A percentile compares a stretch with the other conserved stretches of the same genome.
Evolutionary conservation across 345 rosid species (phyloP).

Genomic region (Diplotaxis tenuifolia): DNA sequence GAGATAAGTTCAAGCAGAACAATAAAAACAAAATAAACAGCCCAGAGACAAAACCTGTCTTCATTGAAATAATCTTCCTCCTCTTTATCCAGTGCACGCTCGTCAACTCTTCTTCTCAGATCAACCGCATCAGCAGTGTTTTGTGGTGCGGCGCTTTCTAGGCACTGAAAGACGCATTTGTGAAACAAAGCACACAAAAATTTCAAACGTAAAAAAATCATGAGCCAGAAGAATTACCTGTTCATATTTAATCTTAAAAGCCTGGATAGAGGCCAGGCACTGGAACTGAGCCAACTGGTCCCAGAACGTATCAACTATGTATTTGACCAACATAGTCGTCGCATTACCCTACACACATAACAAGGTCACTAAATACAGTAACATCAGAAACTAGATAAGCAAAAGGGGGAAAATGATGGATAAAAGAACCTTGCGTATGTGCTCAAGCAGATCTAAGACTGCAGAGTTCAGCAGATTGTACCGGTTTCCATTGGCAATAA

Average conservation of each 20-base stretch:
- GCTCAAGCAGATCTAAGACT: constrained; percentile 85
- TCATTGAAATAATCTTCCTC: constrained; percentile 97
- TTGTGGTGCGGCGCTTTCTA: constrained; percentile 63
- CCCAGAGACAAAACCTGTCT: constrained; percentile 55
- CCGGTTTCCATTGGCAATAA: constrained; percentile 80
- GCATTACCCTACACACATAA: constrained; percentile 63
- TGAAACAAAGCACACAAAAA: not conserved
- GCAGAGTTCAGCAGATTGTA: constrained; percentile 92
- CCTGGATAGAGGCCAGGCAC: constrained; percentile 62
- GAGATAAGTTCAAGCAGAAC: not conserved
- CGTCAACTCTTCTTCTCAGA: constrained; percentile 68
- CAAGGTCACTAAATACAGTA: not conserved
- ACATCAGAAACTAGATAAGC: constrained; percentile 1
- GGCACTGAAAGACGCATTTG: constrained; percentile 55
- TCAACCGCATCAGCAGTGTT: constrained; percentile 51
- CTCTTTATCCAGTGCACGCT: constrained; percentile 88
- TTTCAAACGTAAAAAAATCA: not conserved
- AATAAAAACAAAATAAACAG: not conserved
- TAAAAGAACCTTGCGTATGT: constrained; percentile 72
- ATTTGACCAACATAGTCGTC: constrained; percentile 69
- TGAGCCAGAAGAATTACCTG: constrained; percentile 55
- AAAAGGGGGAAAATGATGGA: constrained; percentile 13
- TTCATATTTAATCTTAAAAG: constrained; percentile 82
- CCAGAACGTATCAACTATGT: constrained; percentile 86
- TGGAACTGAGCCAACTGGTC: constrained; percentile 70